Base-by-base conservation (phyloP, 2,329 filamentous ascomycete genomes). In the Claviceps lovelessii region DNA sequence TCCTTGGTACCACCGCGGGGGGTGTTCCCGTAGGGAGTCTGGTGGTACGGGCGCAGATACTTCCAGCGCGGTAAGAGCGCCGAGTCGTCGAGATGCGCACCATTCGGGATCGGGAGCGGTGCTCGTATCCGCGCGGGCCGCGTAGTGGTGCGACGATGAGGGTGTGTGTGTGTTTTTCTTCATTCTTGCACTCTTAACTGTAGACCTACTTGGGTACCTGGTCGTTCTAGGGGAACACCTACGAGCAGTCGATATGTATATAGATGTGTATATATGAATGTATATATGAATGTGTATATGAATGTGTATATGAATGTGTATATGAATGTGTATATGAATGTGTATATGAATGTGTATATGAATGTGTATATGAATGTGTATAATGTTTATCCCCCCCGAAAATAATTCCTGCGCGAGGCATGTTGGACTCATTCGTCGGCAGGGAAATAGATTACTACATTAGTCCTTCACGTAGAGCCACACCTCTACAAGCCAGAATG, bases 91-190 rank as follows among this genome's bases (percentile, higher is more conserved):
- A 11, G 31, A 17, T 3, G 15, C 39, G 9, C 41, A 33, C 29
- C 19, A 33, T 13, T 35, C 39, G 37, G 28, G 28, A 8, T 49
- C 47, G 47, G 47, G 42, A 52, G 39, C 37, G 37, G 37, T 44
- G 51, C 51, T 52, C 51, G 51, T 52, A 52, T 52, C 51, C 51
- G 51, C 31, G 51, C 51, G 51, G 51, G 39, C 51, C 51, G 51
- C 11, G 29, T 35, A 31, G 28, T 39, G 37, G 49, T 51, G 49
- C 49, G 15, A 51, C 49, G 28, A 50, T 23, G 23, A 23, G 23
- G 23, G 23, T 23, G 23, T 23, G 23, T 23, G 23, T 33, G 6
- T 33, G 33, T 33, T 33, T 6, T 33, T 33, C 33, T 33, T 33
- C 6, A 7, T 33, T 33, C 33, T 4, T 4, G 1, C 9, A 33